Base-by-base conservation (phyloP, 768 basidiomycete genomes). In the Rhodotorula babjevae region DNA sequence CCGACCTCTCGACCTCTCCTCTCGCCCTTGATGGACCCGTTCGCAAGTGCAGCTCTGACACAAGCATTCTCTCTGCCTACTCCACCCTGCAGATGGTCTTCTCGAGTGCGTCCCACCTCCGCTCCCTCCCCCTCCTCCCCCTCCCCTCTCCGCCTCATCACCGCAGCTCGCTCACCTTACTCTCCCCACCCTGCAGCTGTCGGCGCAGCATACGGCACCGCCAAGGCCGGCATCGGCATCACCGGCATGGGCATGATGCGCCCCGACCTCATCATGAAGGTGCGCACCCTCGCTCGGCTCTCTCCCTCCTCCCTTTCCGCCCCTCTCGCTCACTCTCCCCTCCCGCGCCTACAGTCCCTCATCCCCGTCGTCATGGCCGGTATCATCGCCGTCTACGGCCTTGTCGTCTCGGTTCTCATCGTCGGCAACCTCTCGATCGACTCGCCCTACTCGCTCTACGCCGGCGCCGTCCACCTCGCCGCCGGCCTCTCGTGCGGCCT, bases 261-360 rank as follows among this genome's bases (percentile, higher is more conserved):
- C 79, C 96, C 96, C 73, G 96, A 99, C 80, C 85, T 98, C 77
- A 92, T 99, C 80, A 99, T 99, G 96, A 98, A 93, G 87, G 94
- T 89, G 77, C 77, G 85, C 78, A 31, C 31, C 25, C 44, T 57
- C 53, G 42, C 56, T 52, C 46, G 44, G 6, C 33, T 42, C 31
- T 21, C 19, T 14, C 14, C 21, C 55, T 7, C 15, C 55, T 7
- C 33, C 27, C 29, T 29, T 21, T 36, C 31, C n/a, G 56, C 15
- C 55, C n/a, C 27, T 46, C 59, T 2, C 29, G 31, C 47, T 31
- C 29, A 56, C 61, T n/a, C 40, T 44, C 14, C 63, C 47, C 3
- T 52, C 16, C 44, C 53, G n/a, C 59, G 5, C 25, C 6, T 9
- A 36, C 78, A 94, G 92, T 94, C 92, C 25, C 85, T 96, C 65